phyloP scores from a whole-genome alignment of 2,329 filamentous ascomycete species.

The Colletotrichum lindemuthianum region DNA sequence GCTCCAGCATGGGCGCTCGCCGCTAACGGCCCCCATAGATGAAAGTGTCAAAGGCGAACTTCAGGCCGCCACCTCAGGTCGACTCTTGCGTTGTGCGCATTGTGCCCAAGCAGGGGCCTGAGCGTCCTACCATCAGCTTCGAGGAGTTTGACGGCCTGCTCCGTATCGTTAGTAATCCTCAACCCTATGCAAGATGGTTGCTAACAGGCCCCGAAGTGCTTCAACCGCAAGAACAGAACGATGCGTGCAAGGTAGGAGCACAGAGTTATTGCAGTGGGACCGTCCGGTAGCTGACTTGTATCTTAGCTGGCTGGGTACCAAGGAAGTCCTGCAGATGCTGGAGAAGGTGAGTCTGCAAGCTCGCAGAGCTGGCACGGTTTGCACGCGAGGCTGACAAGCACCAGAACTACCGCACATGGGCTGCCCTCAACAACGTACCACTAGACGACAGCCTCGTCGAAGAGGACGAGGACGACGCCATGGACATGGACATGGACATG shows the following conservation, averaged over 20 bases:
- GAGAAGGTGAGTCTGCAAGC: slow-evolving; percentile 57
- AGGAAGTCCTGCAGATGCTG: slow-evolving; percentile 82
- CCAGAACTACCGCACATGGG: slow-evolving; percentile 88
- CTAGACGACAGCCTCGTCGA: slow-evolving; percentile 73
- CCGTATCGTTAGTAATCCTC: slow-evolving; percentile 66
- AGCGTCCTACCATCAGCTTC: slow-evolving; percentile 86
- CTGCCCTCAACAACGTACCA: slow-evolving; percentile 83
- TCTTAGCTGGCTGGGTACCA: slow-evolving; percentile 78
- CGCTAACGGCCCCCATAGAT: slow-evolving; percentile 22
- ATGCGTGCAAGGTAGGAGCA: slow-evolving; percentile 65
- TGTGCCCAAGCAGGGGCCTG: slow-evolving; percentile 81
- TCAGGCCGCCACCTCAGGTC: slow-evolving; percentile 92
- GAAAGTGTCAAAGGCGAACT: slow-evolving; percentile 67
- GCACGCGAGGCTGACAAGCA: neutral
- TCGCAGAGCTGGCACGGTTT: neutral
- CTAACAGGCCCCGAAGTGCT: slow-evolving; percentile 41
- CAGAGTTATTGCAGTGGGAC: neutral
- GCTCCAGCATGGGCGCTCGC: too few relatives aligned
- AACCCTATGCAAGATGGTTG: too few relatives aligned
- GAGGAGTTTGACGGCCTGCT: slow-evolving; percentile 95
- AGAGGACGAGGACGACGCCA: slow-evolving; percentile 52
- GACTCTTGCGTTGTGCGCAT: slow-evolving; percentile 92
- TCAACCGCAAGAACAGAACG: slow-evolving; percentile 87
- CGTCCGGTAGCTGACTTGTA: neutral
- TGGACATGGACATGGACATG: slow-evolving; percentile 54